Percentiles rank a stretch among this genome's conserved stretches.
Evolutionary conservation across 768 basidiomycete genomes (phyloP).

Genomic region (Exsudoporus frostii): DNA sequence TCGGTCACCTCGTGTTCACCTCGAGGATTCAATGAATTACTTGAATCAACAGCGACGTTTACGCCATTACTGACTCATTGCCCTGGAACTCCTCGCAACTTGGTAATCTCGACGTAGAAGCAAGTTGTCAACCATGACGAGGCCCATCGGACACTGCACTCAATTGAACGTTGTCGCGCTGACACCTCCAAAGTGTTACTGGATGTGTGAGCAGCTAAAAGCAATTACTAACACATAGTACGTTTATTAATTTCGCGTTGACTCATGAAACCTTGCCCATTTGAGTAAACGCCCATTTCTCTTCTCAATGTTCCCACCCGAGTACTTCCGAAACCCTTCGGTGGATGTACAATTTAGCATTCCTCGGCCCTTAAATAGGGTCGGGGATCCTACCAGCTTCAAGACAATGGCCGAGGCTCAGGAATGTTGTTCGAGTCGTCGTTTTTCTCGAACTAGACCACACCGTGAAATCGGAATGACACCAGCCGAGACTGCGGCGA

Average conservation of each 20-base stretch:
- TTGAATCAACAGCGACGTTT: constrained; percentile 10
- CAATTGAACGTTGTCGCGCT: neutral
- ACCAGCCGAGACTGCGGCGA: constrained; percentile 20
- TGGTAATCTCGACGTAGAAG: neutral
- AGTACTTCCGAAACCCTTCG: constrained; percentile 3
- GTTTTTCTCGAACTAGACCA: constrained; percentile 12
- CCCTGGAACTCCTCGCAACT: neutral
- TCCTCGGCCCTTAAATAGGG: constrained; percentile 1
- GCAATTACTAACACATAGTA: neutral
- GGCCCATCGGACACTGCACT: neutral
- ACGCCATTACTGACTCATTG: constrained; percentile 13
- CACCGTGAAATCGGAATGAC: neutral
- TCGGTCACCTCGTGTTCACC: constrained; percentile 22
- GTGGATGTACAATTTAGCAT: neutral
- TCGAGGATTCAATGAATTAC: constrained; percentile 21
- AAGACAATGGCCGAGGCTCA: neutral
- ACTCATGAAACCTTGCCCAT: neutral
- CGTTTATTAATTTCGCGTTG: constrained; percentile 2
- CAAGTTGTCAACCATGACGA: neutral
- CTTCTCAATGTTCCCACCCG: neutral
- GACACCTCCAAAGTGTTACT: neutral
- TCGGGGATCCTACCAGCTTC: neutral
- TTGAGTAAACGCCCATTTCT: constrained; percentile 3
- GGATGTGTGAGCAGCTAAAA: constrained; percentile 2
- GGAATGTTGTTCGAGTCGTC: neutral